A percentile compares a stretch with the other conserved stretches of the same genome.
Conservation (phyloP, 1,284 basidiomycete species). For the Irpex sp. region DNA sequence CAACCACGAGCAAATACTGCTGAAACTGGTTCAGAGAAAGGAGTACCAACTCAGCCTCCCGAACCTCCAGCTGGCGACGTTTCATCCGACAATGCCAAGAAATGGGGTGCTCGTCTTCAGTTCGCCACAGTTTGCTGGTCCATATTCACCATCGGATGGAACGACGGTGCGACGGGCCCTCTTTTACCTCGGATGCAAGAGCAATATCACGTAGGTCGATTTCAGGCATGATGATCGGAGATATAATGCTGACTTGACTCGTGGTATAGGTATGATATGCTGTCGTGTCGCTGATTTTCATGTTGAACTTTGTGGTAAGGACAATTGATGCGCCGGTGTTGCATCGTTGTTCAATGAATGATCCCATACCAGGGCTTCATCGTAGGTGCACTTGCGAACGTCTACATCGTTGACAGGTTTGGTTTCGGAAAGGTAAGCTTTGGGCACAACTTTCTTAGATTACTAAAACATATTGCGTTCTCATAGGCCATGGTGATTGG, state of each 20-base stretch:
- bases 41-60: neutral
- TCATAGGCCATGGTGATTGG: neutral
- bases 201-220: constrained; percentile 50
- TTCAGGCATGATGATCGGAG: neutral
- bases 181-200: constrained; percentile 64
- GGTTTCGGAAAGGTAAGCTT: constrained; percentile 62
- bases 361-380: constrained; percentile 49
- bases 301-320: constrained; percentile 59
- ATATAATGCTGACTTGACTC: neutral
- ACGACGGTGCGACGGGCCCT: constrained; percentile 67
- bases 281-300: constrained; percentile 65
- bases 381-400: constrained; percentile 52
- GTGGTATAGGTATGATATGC: constrained; percentile 45
- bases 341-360: neutral
- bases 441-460: constrained; percentile 1
- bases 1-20: neutral
- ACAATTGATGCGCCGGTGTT: neutral
- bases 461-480: neutral
- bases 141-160: constrained; percentile 63
- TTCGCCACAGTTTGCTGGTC: constrained; percentile 48
- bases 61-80: neutral
- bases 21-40: neutral
- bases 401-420: constrained; percentile 56
- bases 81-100: neutral
- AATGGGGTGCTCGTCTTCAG: constrained; percentile 36